Conservation (phyloP, 805 yeast species). For the Hanseniaspora nectarophila region DNA sequence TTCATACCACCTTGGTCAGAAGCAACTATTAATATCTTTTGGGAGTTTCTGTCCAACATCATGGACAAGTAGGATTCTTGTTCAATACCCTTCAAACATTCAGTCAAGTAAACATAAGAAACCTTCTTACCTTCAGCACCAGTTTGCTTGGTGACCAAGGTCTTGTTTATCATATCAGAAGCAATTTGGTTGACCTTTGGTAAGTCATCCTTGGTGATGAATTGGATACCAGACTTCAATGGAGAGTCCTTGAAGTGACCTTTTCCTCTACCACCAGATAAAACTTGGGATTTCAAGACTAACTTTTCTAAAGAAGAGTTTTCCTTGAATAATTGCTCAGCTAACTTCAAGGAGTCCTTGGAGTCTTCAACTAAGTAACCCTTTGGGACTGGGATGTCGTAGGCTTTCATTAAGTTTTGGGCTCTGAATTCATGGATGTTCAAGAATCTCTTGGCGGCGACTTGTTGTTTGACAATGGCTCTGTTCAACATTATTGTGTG, state of each 20-base stretch:
- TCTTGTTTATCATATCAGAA: constrained; percentile 79
- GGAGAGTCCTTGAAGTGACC: constrained; percentile 88
- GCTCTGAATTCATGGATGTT: constrained; percentile 95
- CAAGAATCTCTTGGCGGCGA: constrained; percentile 45
- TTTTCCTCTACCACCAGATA: constrained; percentile 99
- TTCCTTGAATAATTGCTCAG: constrained; percentile 42
- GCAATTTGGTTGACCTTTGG: constrained; percentile 50
- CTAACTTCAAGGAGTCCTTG: constrained; percentile 74
- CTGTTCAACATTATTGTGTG: constrained; percentile 3
- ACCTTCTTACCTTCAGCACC: constrained; percentile 96
- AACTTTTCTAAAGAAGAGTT: constrained; percentile 51
- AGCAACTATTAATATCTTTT: constrained; percentile 86
- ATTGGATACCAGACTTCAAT: constrained; percentile 89
- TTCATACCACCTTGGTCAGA: constrained; percentile 99
- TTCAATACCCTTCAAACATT: constrained; percentile 60
- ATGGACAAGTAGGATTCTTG: constrained; percentile 95
- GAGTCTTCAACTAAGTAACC: constrained; percentile 88
- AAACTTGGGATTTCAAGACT: constrained; percentile 95
- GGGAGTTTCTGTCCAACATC: constrained; percentile 84
- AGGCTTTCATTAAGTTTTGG: constrained; percentile 67
- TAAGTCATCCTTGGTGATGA: constrained; percentile 74
- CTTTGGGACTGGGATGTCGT: constrained; percentile 81
- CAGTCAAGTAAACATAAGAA: constrained; percentile 88
- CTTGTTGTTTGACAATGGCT: background rate
- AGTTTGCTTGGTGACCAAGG: constrained; percentile 93